Base-by-base conservation (phyloP, 345 rosid genomes). In the Erucastrum elatum region DNA sequence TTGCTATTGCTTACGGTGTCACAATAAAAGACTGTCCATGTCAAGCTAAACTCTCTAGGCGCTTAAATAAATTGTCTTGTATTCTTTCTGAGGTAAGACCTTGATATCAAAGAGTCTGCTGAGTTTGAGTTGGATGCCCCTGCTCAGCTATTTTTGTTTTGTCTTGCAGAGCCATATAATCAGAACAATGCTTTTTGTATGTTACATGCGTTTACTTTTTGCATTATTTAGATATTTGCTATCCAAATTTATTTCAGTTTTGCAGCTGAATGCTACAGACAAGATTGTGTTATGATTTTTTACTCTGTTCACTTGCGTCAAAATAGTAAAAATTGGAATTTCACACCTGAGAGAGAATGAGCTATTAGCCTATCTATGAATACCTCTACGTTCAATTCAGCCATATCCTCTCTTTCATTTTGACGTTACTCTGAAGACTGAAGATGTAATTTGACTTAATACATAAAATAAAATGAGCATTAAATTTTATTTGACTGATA, bases 401-500 rank as follows among this genome's bases (percentile, higher is more conserved):
- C 8, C 7, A 27, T 60, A 60, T 26, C 64, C n/a, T 59, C 64
- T 59, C 64, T 25, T 59, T 2, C 15, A 59, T 26, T 59, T 25
- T 4, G 64, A 58, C n/a, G 31, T 25, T 58, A 56, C n/a, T 58
- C 21, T 21, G 21, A 21, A 21, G 0, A 21, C 63, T 58, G 5
- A 21, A 21, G 30, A 58, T 58, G n/a, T 10, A 9, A 34, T 5
- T 21, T 29, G 11, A 56, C 62, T 26, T 26, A 58, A 58, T 25
- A 26, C 6, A 25, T 58, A 8, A 26, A 59, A 59, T 26, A 59
- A 4, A 59, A 9, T 9, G 26, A 31, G 29, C 39, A 51, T 68
- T 30, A 30, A 29, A 8, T 46, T 55, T 34, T 10, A 4, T 75
- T 67, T 75, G 60, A 76, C 74, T 53, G 9, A 53, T 21, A 53